Evolutionary conservation across 306 rosid genomes (phyloP), one percentile per base, ranked within the genome.

Genomic region (Adenanthera pavonina): DNA sequence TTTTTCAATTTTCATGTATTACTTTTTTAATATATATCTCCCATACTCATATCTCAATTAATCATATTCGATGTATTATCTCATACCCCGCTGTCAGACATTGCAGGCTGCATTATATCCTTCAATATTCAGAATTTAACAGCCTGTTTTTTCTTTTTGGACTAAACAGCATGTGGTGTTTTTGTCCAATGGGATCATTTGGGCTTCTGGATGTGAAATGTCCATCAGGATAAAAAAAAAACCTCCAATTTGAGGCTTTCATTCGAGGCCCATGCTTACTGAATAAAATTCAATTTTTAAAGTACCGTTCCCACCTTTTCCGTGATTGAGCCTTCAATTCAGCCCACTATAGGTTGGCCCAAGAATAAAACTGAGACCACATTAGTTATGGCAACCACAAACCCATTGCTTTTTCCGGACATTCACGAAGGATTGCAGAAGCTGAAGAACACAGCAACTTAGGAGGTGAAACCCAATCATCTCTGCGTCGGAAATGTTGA

Each of bases 401-500:
- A 62, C 19, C 69, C 7, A 34, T 0, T 8, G 43, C 30, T 62
- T 3, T 62, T 34, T 62, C 9, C 7, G 41, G 19, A 7, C 30
- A 2, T 38, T 38, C 30, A 35, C 8, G 49, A 36, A 40, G 49
- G 13, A 34, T 25, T 34, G 69, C 44, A 0, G 69, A 34, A 13
- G 69, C 69, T 13, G 41, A 62, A 13, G 8, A 62, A 40, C 12
- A 38, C 13, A 2, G 54, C 14, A 65, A 16, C 0, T 38, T 5
- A 25, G 30, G 14, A 65, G 51, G 12, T 13, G 57, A 69, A 25
- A 25, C 6, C 7, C 2, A 19, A 7, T 1, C 1, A 44, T 48
- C 57, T 13, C 20, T 25, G 76, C 20, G 13, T 71, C 44, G 44
- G 66, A 78, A 56, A 94, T 91, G 98, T 74, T 91, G 76, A 86